Evolutionary conservation across 805 yeast species (phyloP), one percentile per base, ranked within the genome.

Genomic region (Starmerella apis): DNA sequence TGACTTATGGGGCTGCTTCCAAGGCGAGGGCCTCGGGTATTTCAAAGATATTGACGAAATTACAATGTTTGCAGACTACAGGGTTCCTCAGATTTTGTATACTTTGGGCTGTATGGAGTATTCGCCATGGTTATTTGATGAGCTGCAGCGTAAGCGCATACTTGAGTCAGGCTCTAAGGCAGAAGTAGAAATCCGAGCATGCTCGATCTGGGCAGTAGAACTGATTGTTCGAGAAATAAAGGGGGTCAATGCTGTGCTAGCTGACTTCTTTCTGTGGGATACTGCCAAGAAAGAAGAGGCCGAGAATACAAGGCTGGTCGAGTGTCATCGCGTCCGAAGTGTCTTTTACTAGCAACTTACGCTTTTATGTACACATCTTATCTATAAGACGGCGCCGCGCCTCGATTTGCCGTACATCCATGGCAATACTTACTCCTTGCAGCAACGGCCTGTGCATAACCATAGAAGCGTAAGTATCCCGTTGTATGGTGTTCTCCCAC

Each of bases 1-100:
- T 13, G 74, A 71, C 45, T 53, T 71, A 20, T 71, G 74, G 74
- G 75, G 72, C 1, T 67, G 71, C 55, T 70, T 70, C 50, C 56
- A 67, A 13, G 70, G 70, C 25, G 13, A 57, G 14, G 56, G 62
- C 7, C 61, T 52, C 32, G 74, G 74, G 7, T 43, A 46, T n/a
- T 71, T 71, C 48, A 33, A 48, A 23, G 74, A 71, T 51, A 71
- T 71, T 39, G 68, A 64, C 48, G 46, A 57, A 19, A 53, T 71
- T 45, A 70, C 74, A 16, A 71, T 71, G 74, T 71, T 71, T 58
- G 74, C 74, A 14, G 74, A 71, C 54, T 71, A 71, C 52, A 62
- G 74, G 14, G 74, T 71, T 9, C 74, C 74, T 1, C 74, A 71
- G 51, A 70, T 71, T 11, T 61, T 71, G 25, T 61, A 63, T 28